Percentiles rank a stretch among this genome's conserved stretches.
Conservation (phyloP, 192 early-diverging fungal genomes). For the Spizellomyces sp. region DNA sequence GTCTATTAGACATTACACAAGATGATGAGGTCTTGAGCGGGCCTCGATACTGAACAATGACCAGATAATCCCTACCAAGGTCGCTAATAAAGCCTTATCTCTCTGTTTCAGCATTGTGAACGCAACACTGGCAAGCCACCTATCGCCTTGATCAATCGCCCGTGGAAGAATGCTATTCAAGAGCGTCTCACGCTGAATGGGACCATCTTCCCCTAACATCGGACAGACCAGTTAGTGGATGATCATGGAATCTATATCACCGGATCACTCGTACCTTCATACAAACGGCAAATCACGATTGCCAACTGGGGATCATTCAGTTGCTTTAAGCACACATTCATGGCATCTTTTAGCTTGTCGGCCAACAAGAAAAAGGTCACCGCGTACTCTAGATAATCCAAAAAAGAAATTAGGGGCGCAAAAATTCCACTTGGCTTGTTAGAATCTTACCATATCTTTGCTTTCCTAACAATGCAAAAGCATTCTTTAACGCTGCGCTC, state of each 20-base stretch:
- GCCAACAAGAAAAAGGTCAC: conserved; percentile 95
- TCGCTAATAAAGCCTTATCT: conserved; percentile 60
- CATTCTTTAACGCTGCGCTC: conserved; percentile 96
- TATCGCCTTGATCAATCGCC: conserved; percentile 60
- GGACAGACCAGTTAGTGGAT: no score
- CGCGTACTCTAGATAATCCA: conserved; percentile 70
- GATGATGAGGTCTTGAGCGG: no score
- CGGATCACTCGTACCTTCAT: conserved; percentile 69
- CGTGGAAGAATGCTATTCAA: conserved; percentile 53
- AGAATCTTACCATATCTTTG: conserved; percentile 78
- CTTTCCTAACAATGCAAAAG: conserved; percentile 93
- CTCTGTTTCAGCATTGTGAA: conserved; percentile 62
- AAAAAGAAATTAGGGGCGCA: not conserved
- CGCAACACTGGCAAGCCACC: conserved; percentile 62
- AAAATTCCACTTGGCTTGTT: not conserved
- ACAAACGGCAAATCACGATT: conserved; percentile 85
- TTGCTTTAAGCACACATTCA: conserved; percentile 89
- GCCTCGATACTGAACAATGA: no score
- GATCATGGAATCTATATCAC: conserved; percentile 1
- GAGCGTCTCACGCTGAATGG: conserved; percentile 56
- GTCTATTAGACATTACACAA: no score
- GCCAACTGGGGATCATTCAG: conserved; percentile 92
- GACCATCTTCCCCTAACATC: conserved; percentile 57
- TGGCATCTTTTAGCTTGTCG: conserved; percentile 85
- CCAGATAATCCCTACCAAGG: conserved; percentile 47